phyloP scores from a whole-genome alignment of 1,284 basidiomycete genomes.

The Porphyrellus sp. region DNA sequence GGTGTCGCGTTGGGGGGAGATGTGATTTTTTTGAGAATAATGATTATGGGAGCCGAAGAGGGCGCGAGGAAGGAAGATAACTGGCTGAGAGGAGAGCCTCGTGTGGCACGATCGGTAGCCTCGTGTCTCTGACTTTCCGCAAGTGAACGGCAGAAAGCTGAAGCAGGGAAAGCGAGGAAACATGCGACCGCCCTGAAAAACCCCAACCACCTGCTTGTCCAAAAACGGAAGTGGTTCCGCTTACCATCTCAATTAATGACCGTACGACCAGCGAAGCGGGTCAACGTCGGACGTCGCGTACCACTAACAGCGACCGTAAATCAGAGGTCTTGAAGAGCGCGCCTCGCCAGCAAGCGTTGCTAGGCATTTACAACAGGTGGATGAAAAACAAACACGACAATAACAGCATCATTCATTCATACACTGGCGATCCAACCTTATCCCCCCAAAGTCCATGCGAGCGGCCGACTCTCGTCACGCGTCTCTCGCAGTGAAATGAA shows the following conservation, averaged over 20 bases:
- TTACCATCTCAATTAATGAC: too few relatives aligned
- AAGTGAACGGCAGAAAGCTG: constrained; percentile 30
- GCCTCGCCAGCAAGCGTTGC: constrained; percentile 23
- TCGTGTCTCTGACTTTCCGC: constrained; percentile 44
- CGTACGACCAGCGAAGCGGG: too few relatives aligned
- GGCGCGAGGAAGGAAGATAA: constrained; percentile 16
- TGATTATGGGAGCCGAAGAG: constrained; percentile 12
- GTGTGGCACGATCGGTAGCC: constrained; percentile 42
- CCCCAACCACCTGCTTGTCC: constrained; percentile 30
- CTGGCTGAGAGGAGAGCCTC: constrained; percentile 34
- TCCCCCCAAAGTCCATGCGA: constrained; percentile 7
- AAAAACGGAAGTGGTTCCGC: constrained; percentile 33
- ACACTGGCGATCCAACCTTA: constrained; percentile 17
- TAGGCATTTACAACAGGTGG: constrained; percentile 20
- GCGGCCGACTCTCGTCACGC: constrained; percentile 14
- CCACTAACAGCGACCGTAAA: too few relatives aligned
- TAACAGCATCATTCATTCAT: constrained; percentile 22
- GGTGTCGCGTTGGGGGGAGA: constrained; percentile 34
- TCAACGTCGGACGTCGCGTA: too few relatives aligned
- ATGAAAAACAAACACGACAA: constrained; percentile 19
- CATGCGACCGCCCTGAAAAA: constrained; percentile 37
- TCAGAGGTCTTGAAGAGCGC: not conserved
- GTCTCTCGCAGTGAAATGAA: constrained; percentile 48
- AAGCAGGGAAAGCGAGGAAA: constrained; percentile 27
- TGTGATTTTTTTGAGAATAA: constrained; percentile 14